Percentiles rank a stretch among this genome's conserved stretches.
These are phyloP conservation scores for Tricholoma sp. DNA, from an alignment of 768 basidiomycete genomes.

Conservation along the genomic window DNA sequence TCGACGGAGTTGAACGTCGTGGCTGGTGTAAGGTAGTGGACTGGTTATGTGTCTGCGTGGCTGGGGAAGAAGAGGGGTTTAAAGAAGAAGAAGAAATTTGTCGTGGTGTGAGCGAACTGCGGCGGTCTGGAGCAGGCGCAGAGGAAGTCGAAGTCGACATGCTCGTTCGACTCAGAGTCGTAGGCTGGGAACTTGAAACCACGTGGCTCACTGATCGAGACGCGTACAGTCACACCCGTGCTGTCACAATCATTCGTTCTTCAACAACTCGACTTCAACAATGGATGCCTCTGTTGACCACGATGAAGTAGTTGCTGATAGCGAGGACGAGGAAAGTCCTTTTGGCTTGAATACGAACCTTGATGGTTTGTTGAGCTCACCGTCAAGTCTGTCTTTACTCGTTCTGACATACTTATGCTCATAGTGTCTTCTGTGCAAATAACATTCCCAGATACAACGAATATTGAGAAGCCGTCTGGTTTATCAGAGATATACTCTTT, in stretches of 20 bases:
- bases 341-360: background rate
- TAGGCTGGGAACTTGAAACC: background rate
- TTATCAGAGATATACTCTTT: background rate
- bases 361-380: background rate
- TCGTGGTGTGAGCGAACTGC: conserved; percentile 25
- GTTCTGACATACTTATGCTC: background rate
- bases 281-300: conserved; percentile 1
- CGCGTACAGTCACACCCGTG: background rate
- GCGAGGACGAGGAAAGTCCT: conserved; percentile 32
- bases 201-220: background rate
- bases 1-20: conserved; percentile 23
- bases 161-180: background rate
- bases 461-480: background rate
- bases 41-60: conserved; percentile 12
- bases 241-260: background rate
- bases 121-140: conserved; percentile 16
- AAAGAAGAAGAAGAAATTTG: conserved; percentile 43
- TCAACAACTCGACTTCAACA: background rate
- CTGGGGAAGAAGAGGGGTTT: conserved; percentile 30
- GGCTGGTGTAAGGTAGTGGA: conserved; percentile 13
- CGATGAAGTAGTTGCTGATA: conserved; percentile 47
- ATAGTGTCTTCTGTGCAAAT: background rate
- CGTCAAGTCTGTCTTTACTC: background rate
- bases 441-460: background rate
- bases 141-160: conserved; percentile 6